phyloP scores from a whole-genome alignment of 2,329 filamentous ascomycete species.

The Colletotrichum siamense region DNA sequence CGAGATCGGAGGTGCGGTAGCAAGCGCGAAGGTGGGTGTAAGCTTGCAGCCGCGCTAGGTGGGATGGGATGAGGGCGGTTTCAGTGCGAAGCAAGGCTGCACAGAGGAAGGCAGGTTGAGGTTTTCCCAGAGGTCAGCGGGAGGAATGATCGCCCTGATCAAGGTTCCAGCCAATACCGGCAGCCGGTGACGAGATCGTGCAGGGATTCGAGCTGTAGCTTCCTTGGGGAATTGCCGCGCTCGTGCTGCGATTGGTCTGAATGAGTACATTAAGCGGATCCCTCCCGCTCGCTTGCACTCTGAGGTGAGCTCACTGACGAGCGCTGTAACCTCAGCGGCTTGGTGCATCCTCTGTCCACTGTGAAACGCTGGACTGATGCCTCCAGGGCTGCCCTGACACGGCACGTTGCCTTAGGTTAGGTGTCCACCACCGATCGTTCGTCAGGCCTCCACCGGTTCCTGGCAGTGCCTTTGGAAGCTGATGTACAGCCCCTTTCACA shows the following conservation, averaged over 20 bases:
- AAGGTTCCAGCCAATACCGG: conserved; percentile 19
- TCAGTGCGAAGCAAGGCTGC: conserved; percentile 18
- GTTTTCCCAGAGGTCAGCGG: conserved; percentile 12
- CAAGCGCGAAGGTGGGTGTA: neutral
- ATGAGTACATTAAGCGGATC: neutral
- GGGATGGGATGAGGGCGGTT: conserved; percentile 10
- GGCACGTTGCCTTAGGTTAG: neutral
- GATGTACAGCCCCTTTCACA: neutral
- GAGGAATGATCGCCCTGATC: conserved; percentile 7
- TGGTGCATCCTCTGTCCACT: neutral
- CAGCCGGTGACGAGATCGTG: conserved; percentile 18
- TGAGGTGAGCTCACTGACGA: neutral
- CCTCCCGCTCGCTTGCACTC: neutral
- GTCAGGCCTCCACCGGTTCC: neutral
- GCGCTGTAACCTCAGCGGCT: conserved; percentile 6
- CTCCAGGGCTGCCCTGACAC: neutral
- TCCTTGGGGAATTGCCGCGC: conserved; percentile 8
- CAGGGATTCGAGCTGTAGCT: conserved; percentile 23
- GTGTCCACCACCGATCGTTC: neutral
- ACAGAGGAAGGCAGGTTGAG: conserved; percentile 5
- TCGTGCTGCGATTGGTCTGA: conserved; percentile 5
- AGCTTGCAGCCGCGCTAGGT: conserved; percentile 10
- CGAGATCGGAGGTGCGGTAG: neutral
- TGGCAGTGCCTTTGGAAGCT: neutral
- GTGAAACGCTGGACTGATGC: neutral